Evolutionary conservation across 2,329 filamentous ascomycete species (phyloP).

Genomic region (Aschersonia sp.): DNA sequence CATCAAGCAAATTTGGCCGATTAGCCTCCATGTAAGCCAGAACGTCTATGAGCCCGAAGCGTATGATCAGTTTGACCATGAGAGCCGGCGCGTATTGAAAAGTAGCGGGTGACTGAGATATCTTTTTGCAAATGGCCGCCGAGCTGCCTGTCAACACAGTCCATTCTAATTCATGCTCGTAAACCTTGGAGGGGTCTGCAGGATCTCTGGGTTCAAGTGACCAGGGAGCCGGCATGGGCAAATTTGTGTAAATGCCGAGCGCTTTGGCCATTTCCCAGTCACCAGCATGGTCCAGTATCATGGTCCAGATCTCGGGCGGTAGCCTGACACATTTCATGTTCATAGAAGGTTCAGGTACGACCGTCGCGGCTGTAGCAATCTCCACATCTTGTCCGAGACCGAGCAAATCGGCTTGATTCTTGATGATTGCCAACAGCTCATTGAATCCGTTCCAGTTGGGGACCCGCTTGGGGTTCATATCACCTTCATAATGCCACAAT

Average conservation of each 20-base stretch:
- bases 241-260: conserved; percentile 64
- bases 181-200: conserved; percentile 52
- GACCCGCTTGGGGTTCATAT: conserved; percentile 33
- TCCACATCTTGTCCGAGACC: conserved; percentile 60
- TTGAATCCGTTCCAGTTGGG: conserved; percentile 51
- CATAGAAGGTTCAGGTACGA: conserved; percentile 17
- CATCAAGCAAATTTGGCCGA: conserved; percentile 62
- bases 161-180: conserved; percentile 72
- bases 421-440: conserved; percentile 58
- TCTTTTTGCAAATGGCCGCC: conserved; percentile 56
- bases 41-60: conserved; percentile 71
- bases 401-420: conserved; percentile 63
- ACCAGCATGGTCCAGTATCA: conserved; percentile 68
- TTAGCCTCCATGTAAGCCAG: conserved; percentile 53
- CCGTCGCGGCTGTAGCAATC: conserved; percentile 26
- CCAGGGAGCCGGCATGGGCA: conserved; percentile 63
- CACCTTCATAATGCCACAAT: conserved; percentile 61
- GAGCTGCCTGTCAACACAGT: conserved; percentile 62
- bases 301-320: conserved; percentile 78
- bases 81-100: conserved; percentile 62
- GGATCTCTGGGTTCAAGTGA: conserved; percentile 39
- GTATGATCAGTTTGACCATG: conserved; percentile 78
- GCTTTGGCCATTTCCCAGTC: conserved; percentile 87
- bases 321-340: conserved; percentile 31
- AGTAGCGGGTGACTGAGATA: conserved; percentile 55